Evolutionary conservation across 371 early-diverging fungal genomes (phyloP).

Genomic region (Nematocida sp.): DNA sequence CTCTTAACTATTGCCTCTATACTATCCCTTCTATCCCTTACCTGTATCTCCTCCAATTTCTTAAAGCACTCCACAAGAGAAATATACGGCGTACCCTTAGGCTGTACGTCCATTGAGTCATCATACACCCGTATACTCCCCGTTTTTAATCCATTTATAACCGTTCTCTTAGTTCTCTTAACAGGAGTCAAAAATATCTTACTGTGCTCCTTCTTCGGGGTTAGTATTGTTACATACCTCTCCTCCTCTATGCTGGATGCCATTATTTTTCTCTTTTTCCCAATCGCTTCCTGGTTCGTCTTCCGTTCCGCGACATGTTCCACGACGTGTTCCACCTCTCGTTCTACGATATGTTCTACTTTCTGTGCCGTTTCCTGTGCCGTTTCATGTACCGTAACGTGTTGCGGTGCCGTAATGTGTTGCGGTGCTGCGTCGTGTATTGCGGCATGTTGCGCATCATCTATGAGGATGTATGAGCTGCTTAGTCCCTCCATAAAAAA

Average conservation of each 20-base stretch:
- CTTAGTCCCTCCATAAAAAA: slow-evolving; percentile 45
- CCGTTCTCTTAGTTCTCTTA: slow-evolving; percentile 28
- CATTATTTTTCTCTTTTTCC: not conserved
- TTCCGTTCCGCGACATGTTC: not conserved
- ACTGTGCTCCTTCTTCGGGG: slow-evolving; percentile 19
- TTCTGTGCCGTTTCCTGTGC: too few relatives aligned
- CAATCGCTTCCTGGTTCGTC: not conserved
- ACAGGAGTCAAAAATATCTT: slow-evolving; percentile 44
- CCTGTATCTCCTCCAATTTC: slow-evolving; percentile 18
- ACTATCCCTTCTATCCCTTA: slow-evolving; percentile 37
- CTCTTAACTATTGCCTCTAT: slow-evolving; percentile 31
- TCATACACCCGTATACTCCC: slow-evolving; percentile 35
- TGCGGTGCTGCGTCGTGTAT: too few relatives aligned
- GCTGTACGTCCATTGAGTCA: slow-evolving; percentile 21
- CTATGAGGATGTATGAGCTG: slow-evolving; percentile 44
- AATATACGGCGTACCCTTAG: not conserved
- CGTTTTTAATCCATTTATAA: slow-evolving; percentile 35
- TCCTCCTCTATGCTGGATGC: not conserved
- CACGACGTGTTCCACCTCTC: not conserved
- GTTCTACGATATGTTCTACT: not conserved
- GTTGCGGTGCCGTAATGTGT: too few relatives aligned
- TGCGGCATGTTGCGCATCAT: too few relatives aligned
- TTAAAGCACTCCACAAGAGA: slow-evolving; percentile 51
- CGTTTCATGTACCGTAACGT: too few relatives aligned
- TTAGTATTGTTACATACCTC: slow-evolving; percentile 35